Conservation (phyloP, 192 early-diverging fungal species). For the Rhizophagus prolifer region DNA sequence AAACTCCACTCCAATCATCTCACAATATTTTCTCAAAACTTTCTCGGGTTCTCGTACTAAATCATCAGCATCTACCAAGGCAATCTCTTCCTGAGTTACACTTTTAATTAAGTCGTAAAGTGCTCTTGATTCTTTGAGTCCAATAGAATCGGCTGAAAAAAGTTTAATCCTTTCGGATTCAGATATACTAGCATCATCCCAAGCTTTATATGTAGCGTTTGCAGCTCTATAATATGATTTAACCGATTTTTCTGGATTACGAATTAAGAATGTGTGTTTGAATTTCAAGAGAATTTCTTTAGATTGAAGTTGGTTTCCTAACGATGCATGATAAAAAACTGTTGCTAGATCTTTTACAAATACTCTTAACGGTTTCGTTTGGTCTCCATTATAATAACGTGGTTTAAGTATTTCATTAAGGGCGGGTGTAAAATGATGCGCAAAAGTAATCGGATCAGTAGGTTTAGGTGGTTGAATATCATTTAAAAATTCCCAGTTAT, state of each 20-base stretch:
- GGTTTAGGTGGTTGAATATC: background rate
- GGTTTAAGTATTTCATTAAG: background rate
- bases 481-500: background rate
- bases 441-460: background rate
- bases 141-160: background rate
- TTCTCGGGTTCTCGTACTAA: background rate
- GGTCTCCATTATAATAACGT: background rate
- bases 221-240: background rate
- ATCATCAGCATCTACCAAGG: constrained; percentile 5
- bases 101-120: background rate
- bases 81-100: background rate
- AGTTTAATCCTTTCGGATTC: background rate
- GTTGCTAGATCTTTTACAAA: constrained; percentile 9
- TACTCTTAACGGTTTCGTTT: background rate
- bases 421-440: background rate
- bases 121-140: background rate
- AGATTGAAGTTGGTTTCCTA: background rate
- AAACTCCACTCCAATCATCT: background rate
- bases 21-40: background rate
- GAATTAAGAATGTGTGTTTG: constrained; percentile 3
- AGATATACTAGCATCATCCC: background rate
- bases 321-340: background rate
- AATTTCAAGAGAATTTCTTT: background rate
- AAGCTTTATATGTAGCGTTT: background rate
- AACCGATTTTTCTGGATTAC: constrained; percentile 12